Evolutionary conservation across 2,329 filamentous ascomycete species (phyloP).

Genomic region (Exophiala phaeomuriformis): DNA sequence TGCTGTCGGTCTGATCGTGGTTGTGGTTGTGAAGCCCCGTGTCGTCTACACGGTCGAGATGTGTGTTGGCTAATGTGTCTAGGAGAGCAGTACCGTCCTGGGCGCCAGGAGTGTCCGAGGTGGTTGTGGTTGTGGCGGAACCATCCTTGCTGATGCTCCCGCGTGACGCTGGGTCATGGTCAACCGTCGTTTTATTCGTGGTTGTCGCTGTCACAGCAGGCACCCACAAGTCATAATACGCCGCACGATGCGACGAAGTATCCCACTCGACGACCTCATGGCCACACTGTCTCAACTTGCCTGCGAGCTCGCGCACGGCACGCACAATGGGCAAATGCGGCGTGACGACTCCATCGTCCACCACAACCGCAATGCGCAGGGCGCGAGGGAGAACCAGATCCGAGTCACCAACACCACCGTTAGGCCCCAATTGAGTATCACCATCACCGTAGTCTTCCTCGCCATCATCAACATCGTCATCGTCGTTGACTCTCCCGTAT

Average conservation of each 20-base stretch:
- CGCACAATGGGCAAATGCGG: conserved; percentile 51
- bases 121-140: too few relatives aligned
- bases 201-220: conserved; percentile 33
- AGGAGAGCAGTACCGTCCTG: conserved; percentile 27
- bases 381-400: conserved; percentile 12
- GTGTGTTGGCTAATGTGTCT: background rate
- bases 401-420: too few relatives aligned
- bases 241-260: conserved; percentile 26
- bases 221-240: conserved; percentile 32
- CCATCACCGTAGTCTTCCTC: too few relatives aligned
- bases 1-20: too few relatives aligned
- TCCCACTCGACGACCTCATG: conserved; percentile 40
- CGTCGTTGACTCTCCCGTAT: too few relatives aligned
- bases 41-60: too few relatives aligned
- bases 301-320: conserved; percentile 33
- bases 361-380: conserved; percentile 45
- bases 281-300: conserved; percentile 51
- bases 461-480: too few relatives aligned
- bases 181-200: background rate
- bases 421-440: too few relatives aligned
- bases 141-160: too few relatives aligned
- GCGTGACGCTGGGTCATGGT: too few relatives aligned
- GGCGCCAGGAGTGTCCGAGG: conserved; percentile 1
- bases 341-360: conserved; percentile 49
- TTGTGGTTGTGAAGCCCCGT: too few relatives aligned